Evolutionary conservation across 257 asterid species (phyloP), one percentile per base, ranked within the genome.

Genomic region (Vinca minor): DNA sequence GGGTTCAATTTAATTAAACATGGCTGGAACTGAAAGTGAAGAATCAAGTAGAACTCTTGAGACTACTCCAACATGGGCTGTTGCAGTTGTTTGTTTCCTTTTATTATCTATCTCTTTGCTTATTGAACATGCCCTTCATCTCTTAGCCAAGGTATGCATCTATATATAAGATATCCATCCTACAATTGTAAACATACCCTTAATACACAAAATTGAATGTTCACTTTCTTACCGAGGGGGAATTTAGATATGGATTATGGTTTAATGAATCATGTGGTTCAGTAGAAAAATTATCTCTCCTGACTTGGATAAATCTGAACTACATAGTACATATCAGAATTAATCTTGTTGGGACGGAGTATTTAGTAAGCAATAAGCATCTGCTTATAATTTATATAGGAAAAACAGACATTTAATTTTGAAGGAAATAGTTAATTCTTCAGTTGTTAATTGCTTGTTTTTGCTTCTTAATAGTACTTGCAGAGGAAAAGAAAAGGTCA

Each of bases 11-110:
- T 25, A 29, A 55, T 34, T 34, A 34, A 3, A 34, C 76, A 73
- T 70, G 38, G 73, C 70, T 10, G 73, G 23, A 47, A 4, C 46
- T 55, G 64, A 50, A 64, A 77, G 62, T 7, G 83, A 65, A 7
- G 20, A 67, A 46, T 10, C 55, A 8, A 59, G 63, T 12, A 71
- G 80, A n/a, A n/a, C n/a, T 41, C 83, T 85, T 8, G 85, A 75
- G 68, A 32, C 21, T 26, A 85, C 89, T 45, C 83, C 96, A 77
- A 73, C 94, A 1, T 87, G 87, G 91, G 94, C 96, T 29, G 86
- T 85, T 73, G 94, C 91, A 3, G 69, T 77, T 48, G 82, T 87
- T 73, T 85, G 81, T 41, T 83, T 82, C 81, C 35, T 77, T 69
- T 52, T 87, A 67, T 71, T 87, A 0, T 58, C 84, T 4, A 36